Evolutionary conservation across 441 rosid species (phyloP).

Genomic region (Populus hybrid): DNA sequence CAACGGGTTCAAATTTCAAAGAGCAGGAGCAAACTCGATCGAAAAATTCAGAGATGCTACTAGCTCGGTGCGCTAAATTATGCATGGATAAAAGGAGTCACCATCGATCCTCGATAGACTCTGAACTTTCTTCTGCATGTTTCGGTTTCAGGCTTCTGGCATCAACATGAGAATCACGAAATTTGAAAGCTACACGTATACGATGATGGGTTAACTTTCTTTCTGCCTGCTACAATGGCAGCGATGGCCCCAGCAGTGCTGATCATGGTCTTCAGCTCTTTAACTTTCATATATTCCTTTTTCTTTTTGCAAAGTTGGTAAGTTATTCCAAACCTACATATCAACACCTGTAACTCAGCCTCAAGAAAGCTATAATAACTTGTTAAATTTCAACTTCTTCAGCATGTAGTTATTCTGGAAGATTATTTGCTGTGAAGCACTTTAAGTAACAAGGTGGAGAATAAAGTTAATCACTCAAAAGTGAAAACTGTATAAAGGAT

Average conservation of each 20-base stretch:
- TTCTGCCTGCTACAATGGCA: not conserved
- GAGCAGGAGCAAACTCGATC: not conserved
- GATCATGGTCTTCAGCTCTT: slow-evolving; percentile 6
- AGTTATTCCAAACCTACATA: slow-evolving; percentile 5
- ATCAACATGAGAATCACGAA: slow-evolving; percentile 2
- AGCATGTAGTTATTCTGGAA: not conserved
- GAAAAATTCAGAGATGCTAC: not conserved
- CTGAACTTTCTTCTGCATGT: not conserved
- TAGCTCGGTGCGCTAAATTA: not conserved
- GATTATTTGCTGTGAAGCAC: not conserved
- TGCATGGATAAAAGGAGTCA: not conserved
- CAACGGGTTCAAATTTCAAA: not conserved
- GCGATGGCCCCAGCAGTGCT: not conserved
- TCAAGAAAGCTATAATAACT: not conserved
- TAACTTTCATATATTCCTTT: slow-evolving; percentile 21
- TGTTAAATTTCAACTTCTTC: not conserved
- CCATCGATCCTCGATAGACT: not conserved
- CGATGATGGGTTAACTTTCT: not conserved
- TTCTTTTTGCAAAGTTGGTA: slow-evolving; percentile 27
- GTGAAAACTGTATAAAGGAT: too few species aligned
- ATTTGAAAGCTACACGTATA: not conserved
- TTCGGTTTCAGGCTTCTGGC: not conserved
- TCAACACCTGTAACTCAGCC: not conserved
- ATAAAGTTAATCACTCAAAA: not conserved
- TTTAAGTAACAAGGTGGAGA: not conserved